Conservation (phyloP, 2,329 filamentous ascomycete genomes). For the Alternaria sp. region DNA sequence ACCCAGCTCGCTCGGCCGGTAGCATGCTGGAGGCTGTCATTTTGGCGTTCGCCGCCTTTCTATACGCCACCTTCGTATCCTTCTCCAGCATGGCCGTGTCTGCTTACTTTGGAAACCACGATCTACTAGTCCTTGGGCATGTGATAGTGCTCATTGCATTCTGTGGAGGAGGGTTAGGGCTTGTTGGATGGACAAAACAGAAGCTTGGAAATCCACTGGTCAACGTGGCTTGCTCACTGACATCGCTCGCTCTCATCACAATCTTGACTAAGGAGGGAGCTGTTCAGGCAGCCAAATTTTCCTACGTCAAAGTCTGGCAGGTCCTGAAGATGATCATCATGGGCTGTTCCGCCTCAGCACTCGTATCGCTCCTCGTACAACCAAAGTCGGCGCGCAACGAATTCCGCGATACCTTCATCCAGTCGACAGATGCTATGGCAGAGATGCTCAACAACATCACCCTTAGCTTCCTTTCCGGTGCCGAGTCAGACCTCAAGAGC, state of each 20-base stretch:
- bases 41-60: constrained; percentile 77
- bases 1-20: constrained; percentile 83
- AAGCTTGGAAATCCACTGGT: constrained; percentile 78
- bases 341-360: constrained; percentile 61
- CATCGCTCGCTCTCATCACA: constrained; percentile 87
- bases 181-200: constrained; percentile 88
- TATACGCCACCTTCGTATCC: constrained; percentile 77
- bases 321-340: constrained; percentile 62
- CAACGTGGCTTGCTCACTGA: constrained; percentile 78
- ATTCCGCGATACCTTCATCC: constrained; percentile 75
- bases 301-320: constrained; percentile 81
- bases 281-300: constrained; percentile 81
- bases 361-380: constrained; percentile 71
- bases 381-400: constrained; percentile 77
- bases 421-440: constrained; percentile 75
- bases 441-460: constrained; percentile 85
- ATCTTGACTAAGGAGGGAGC: constrained; percentile 90
- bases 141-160: constrained; percentile 81
- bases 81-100: constrained; percentile 89
- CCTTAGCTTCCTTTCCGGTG: constrained; percentile 80
- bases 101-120: constrained; percentile 74
- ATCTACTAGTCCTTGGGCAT: constrained; percentile 75
- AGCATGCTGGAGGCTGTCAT: constrained; percentile 88
- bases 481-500: constrained; percentile 76
- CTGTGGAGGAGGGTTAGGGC: constrained; percentile 83